phyloP scores from a whole-genome alignment of 768 basidiomycete species.

The Leccinum rimulosum region DNA sequence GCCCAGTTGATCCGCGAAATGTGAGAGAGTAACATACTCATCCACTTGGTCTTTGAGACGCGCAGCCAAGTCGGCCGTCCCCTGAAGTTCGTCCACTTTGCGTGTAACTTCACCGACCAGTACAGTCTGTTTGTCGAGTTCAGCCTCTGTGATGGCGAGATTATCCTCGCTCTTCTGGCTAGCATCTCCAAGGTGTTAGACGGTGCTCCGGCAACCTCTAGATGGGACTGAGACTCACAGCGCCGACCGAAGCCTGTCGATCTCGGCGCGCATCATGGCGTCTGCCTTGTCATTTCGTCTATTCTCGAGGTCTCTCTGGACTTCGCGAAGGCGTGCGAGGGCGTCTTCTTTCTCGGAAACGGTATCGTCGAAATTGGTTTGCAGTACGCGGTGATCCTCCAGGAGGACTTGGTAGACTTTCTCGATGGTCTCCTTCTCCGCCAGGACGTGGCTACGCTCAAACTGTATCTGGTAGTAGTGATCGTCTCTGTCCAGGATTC shows the following conservation, averaged over 20 bases:
- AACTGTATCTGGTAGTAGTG: constrained; percentile 86
- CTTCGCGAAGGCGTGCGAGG: constrained; percentile 56
- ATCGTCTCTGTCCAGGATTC: constrained; percentile 59
- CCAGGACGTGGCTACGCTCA: constrained; percentile 70
- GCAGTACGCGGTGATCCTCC: constrained; percentile 72
- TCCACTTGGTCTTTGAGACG: constrained; percentile 92
- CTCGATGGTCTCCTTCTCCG: constrained; percentile 86
- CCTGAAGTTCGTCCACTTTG: constrained; percentile 79
- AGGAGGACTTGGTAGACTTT: constrained; percentile 74
- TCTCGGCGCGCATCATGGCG: constrained; percentile 73
- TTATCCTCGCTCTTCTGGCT: constrained; percentile 96
- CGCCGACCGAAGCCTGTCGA: constrained; percentile 76
- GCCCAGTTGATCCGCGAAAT: neutral
- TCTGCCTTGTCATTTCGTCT: constrained; percentile 71
- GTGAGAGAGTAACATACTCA: constrained; percentile 51
- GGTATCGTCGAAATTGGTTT: constrained; percentile 74
- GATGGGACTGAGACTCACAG: constrained; percentile 57
- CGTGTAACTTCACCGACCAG: constrained; percentile 70
- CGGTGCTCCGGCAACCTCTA: neutral
- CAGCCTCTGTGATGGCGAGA: constrained; percentile 75
- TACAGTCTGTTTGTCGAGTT: constrained; percentile 75
- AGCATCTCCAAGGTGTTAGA: constrained; percentile 33
- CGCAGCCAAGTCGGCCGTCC: constrained; percentile 70
- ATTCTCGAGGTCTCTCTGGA: constrained; percentile 56
- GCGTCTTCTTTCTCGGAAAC: constrained; percentile 79